Percentiles rank a stretch among this genome's conserved stretches.
phyloP scores from a whole-genome alignment of 345 rosid genomes.

The Hibiscus trionum region DNA sequence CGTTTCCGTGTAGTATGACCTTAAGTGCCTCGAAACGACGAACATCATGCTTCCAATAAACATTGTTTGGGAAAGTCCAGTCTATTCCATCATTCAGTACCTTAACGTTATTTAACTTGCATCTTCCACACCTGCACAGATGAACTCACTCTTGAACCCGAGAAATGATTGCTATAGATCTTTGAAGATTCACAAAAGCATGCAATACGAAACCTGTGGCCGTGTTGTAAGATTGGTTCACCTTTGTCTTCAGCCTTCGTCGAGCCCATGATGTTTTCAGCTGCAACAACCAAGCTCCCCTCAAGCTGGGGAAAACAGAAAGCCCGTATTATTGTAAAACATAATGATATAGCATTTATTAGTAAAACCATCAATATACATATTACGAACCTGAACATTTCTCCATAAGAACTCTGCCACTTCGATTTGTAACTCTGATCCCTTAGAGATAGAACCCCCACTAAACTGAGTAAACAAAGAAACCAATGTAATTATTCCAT shows the following conservation, averaged over 20 bases:
- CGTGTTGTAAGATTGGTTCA: conserved; percentile 62
- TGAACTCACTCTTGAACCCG: not conserved
- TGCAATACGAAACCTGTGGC: conserved; percentile 45
- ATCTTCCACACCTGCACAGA: conserved; percentile 71
- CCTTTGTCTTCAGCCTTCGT: conserved; percentile 34
- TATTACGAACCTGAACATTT: conserved; percentile 62
- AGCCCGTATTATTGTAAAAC: conserved; percentile 14
- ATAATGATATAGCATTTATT: not conserved
- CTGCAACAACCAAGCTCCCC: conserved; percentile 72
- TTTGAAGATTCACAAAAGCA: conserved; percentile 9
- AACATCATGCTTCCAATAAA: conserved; percentile 85
- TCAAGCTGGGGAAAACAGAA: conserved; percentile 45
- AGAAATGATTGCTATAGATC: not conserved
- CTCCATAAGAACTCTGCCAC: conserved; percentile 87
- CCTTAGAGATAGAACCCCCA: conserved; percentile 67
- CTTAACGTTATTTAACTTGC: conserved; percentile 64
- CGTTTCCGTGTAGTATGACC: conserved; percentile 75
- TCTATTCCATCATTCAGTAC: conserved; percentile 71
- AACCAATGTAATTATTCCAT: not conserved
- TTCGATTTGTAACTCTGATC: conserved; percentile 80
- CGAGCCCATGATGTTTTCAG: conserved; percentile 76
- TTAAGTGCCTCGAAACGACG: conserved; percentile 54
- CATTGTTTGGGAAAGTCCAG: conserved; percentile 60
- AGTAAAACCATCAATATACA: conserved; percentile 3
- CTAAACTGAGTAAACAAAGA: conserved; percentile 40